Evolutionary conservation across 768 basidiomycete species (phyloP).

Genomic region (Hygrocybe punicea): DNA sequence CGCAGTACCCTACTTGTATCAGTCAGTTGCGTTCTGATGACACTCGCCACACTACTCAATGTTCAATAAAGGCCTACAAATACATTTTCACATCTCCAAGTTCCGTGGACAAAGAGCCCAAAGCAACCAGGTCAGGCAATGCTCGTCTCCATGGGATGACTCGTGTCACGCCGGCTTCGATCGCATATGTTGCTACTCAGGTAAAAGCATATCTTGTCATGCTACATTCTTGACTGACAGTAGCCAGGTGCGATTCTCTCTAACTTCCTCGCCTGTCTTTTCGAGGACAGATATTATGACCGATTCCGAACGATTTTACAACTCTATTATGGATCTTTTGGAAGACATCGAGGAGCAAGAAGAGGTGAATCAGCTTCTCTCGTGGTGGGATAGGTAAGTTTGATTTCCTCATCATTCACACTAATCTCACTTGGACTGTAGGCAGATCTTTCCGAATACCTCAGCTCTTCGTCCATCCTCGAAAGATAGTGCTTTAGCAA

Average conservation of each 20-base stretch:
- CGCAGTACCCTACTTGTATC: too few species aligned
- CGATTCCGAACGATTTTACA: slow-evolving; percentile 1
- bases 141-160: too few species aligned
- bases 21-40: neutral
- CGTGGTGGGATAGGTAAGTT: slow-evolving; percentile 9
- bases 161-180: too few species aligned
- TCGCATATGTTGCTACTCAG: too few species aligned
- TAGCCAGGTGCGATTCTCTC: slow-evolving; percentile 1
- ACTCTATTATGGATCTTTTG: slow-evolving; percentile 1
- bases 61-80: neutral
- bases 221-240: too few species aligned
- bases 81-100: neutral
- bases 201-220: slow-evolving; percentile 6
- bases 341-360: neutral
- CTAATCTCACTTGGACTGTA: neutral
- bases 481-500: neutral
- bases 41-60: neutral
- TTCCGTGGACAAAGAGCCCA: neutral
- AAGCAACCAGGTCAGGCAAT: slow-evolving; percentile 3
- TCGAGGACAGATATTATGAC: neutral
- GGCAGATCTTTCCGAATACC: neutral
- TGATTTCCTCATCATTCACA: too few species aligned
- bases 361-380: slow-evolving; percentile 1
- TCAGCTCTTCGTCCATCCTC: neutral
- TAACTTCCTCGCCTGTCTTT: slow-evolving; percentile 2